Evolutionary conservation across 805 yeast genomes (phyloP).

Genomic region (Kockiozyma suomiensis): DNA sequence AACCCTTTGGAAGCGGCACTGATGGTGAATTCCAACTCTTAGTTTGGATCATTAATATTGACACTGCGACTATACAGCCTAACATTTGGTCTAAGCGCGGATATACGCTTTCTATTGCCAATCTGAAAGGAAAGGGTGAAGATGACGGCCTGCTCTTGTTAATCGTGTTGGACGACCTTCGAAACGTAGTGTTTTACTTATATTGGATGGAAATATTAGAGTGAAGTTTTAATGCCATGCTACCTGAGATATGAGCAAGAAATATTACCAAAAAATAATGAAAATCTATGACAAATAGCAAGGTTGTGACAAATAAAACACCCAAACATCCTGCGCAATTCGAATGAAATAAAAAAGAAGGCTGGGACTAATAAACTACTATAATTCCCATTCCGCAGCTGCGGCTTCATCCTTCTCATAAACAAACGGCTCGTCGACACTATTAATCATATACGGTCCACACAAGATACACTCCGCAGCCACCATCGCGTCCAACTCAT

Average conservation of each 20-base stretch:
- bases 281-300: not conserved
- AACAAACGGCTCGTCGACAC: conserved; percentile 66
- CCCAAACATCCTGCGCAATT: not conserved
- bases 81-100: conserved; percentile 12
- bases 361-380: not conserved
- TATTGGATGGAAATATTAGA: conserved; percentile 29
- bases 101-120: conserved; percentile 12
- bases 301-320: not conserved
- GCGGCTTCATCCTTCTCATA: conserved; percentile 38
- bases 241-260: conserved; percentile 12
- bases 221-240: conserved; percentile 25
- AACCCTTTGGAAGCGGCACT: not conserved
- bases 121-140: conserved; percentile 7
- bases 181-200: conserved; percentile 19
- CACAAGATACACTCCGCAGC: conserved; percentile 73
- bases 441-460: conserved; percentile 69
- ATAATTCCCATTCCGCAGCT: conserved; percentile 27
- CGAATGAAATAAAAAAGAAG: not conserved
- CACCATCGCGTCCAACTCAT: conserved; percentile 57
- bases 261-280: not conserved
- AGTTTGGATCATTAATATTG: conserved; percentile 7
- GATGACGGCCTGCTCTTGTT: conserved; percentile 28
- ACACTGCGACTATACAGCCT: not conserved
- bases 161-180: conserved; percentile 21
- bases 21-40: conserved; percentile 11